phyloP scores from a whole-genome alignment of 202 grass and related monocot genomes.

The Zizania palustris region DNA sequence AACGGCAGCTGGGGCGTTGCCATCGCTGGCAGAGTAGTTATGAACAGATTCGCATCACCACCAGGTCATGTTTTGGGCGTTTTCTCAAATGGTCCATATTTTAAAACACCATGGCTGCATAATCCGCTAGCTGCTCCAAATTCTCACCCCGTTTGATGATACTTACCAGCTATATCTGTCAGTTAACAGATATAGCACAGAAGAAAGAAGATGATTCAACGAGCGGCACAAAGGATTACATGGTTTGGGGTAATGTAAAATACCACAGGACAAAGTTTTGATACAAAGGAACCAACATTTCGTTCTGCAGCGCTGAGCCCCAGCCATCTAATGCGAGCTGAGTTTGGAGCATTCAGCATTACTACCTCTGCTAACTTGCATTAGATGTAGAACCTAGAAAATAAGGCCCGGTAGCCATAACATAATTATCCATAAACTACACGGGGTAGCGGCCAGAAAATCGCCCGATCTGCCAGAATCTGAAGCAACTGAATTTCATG shows the following conservation, averaged over 20 bases:
- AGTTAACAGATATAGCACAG: not conserved
- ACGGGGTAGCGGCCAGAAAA: not conserved
- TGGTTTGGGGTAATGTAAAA: conserved; percentile 11
- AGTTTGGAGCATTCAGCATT: conserved; percentile 9
- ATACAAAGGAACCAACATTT: conserved; percentile 25
- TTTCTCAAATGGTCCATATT: not conserved
- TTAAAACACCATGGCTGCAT: no score
- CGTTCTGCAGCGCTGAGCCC: not conserved
- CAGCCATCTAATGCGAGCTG: not conserved
- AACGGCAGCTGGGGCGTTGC: conserved; percentile 18
- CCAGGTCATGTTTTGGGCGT: not conserved
- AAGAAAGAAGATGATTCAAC: not conserved
- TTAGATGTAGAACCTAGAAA: conserved; percentile 17
- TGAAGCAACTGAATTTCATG: conserved; percentile 20
- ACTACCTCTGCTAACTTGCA: conserved; percentile 17
- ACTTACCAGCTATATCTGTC: no score
- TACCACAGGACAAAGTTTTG: conserved; percentile 1
- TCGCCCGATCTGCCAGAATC: not conserved
- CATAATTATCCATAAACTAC: conserved; percentile 22
- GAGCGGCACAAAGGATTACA: not conserved
- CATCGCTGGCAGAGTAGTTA: conserved; percentile 14
- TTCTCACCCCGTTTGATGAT: no score
- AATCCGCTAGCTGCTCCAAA: no score
- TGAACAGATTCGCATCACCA: not conserved
- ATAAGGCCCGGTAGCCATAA: conserved; percentile 15